Percentiles rank a stretch among this genome's conserved stretches.
phyloP scores from a whole-genome alignment of 2,329 filamentous ascomycete species.

The Arthroderma sp. region DNA sequence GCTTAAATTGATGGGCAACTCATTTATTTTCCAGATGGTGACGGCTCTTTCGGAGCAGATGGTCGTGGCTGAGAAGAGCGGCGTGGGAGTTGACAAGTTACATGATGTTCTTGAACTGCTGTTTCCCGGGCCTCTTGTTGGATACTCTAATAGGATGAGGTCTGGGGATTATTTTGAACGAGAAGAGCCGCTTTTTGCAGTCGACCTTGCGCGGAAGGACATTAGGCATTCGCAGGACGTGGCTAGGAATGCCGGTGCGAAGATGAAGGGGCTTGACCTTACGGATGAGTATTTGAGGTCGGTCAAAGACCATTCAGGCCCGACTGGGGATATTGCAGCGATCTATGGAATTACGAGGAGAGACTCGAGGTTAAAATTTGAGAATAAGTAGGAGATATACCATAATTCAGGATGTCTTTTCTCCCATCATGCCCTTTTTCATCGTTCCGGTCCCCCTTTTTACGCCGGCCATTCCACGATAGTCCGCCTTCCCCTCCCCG shows the following conservation, averaged over 20 bases:
- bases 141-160: slow-evolving; percentile 62
- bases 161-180: slow-evolving; percentile 63
- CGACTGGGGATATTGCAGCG: slow-evolving; percentile 63
- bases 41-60: slow-evolving; percentile 67
- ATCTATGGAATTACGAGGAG: slow-evolving; percentile 70
- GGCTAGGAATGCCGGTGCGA: slow-evolving; percentile 48
- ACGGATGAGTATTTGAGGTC: slow-evolving; percentile 54
- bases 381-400: slow-evolving; percentile 44
- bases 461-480: background rate
- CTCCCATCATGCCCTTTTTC: background rate
- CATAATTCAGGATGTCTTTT: background rate
- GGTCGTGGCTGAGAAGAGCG: slow-evolving; percentile 65
- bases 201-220: slow-evolving; percentile 75
- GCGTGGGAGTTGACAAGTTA: slow-evolving; percentile 56
- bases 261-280: slow-evolving; percentile 51
- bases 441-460: background rate
- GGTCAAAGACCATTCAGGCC: slow-evolving; percentile 57
- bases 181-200: slow-evolving; percentile 66
- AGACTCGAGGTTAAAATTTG: slow-evolving; percentile 61
- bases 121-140: slow-evolving; percentile 62
- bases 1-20: slow-evolving; percentile 76
- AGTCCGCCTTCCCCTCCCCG: no score
- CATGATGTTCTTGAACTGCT: slow-evolving; percentile 59
- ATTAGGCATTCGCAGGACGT: slow-evolving; percentile 57
- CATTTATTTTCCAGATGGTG: slow-evolving; percentile 71